A percentile compares a stretch with the other conserved stretches of the same genome.
phyloP scores from a whole-genome alignment of 2,329 filamentous ascomycete species.

The Phaeophleospora eucalypticola region DNA sequence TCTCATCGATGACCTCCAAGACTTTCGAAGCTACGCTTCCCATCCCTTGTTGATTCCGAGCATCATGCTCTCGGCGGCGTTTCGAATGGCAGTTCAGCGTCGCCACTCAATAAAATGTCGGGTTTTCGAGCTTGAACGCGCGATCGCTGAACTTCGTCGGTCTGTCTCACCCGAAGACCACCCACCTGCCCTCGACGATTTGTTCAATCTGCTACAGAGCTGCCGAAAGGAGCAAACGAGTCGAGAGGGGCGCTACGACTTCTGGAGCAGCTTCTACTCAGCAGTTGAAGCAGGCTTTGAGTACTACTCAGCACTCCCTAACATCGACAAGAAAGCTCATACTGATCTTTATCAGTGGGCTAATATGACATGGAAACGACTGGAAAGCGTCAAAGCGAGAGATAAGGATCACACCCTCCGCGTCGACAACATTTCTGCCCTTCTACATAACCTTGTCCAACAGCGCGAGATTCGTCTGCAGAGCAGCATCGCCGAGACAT shows the following conservation, averaged over 20 bases:
- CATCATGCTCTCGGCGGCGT: constrained; percentile 17
- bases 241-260: constrained; percentile 17
- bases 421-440: constrained; percentile 5
- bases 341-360: constrained; percentile 14
- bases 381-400: constrained; percentile 15
- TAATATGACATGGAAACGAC: constrained; percentile 10
- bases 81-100: constrained; percentile 12
- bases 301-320: constrained; percentile 7
- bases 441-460: constrained; percentile 19
- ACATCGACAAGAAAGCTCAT: background rate
- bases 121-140: constrained; percentile 12
- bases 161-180: background rate
- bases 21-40: constrained; percentile 7
- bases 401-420: constrained; percentile 17
- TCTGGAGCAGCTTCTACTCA: constrained; percentile 15
- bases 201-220: constrained; percentile 14
- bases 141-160: background rate
- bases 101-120: constrained; percentile 12
- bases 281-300: constrained; percentile 13
- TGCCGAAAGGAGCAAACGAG: constrained; percentile 18
- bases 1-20: constrained; percentile 8
- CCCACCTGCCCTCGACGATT: constrained; percentile 1
- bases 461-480: constrained; percentile 19
- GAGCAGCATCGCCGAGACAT: constrained; percentile 15
- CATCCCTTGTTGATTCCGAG: constrained; percentile 22